Evolutionary conservation across 257 asterid genomes (phyloP), one percentile per base, ranked within the genome.

Genomic region (Lycium ferocissimum): DNA sequence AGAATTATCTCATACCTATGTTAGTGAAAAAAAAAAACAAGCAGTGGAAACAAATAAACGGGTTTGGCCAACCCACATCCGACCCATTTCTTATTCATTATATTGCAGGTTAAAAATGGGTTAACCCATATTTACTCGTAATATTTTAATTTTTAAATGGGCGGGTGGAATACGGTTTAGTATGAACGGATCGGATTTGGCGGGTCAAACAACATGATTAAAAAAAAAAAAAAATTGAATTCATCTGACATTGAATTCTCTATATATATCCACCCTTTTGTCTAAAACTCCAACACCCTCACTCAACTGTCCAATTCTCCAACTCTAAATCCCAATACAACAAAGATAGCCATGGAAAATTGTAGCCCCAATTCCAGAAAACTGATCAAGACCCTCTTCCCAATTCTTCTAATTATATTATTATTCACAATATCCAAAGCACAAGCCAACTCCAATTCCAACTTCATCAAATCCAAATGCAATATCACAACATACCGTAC

Each of bases 391-490:
- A 20, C 20, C 43, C 61, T 75, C 81, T 73, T 73, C 26, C 61
- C 63, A 76, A 76, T 22, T 22, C 13, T 47, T 72, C 59, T 75
- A 22, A 7, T 65, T 49, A 3, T 76, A 51, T 12, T 51, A 38
- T 38, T 69, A 69, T 38, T 1, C 81, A 76, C 63, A 76, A 49
- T 51, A 62, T 76, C 15, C 45, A 43, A 26, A 26, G 61, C 63
- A 76, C 63, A 76, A 51, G 63, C 14, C 63, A 76, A 76, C 22
- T 51, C 62, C 20, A 35, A 51, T 76, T 76, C 33, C 6, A 59
- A 83, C 40, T 94, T 88, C 93, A 58, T 94, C 86, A 61, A 15
- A 8, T 80, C 86, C 70, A 86, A 87, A 45, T 94, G 98, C 93
- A 86, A 59, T 11, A 71, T 84, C 59, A 88, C 97, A 35, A 91